These are phyloP conservation scores for Wickerhamiella galacta DNA, from an alignment of 805 yeast genomes.

Conservation along the genomic window DNA sequence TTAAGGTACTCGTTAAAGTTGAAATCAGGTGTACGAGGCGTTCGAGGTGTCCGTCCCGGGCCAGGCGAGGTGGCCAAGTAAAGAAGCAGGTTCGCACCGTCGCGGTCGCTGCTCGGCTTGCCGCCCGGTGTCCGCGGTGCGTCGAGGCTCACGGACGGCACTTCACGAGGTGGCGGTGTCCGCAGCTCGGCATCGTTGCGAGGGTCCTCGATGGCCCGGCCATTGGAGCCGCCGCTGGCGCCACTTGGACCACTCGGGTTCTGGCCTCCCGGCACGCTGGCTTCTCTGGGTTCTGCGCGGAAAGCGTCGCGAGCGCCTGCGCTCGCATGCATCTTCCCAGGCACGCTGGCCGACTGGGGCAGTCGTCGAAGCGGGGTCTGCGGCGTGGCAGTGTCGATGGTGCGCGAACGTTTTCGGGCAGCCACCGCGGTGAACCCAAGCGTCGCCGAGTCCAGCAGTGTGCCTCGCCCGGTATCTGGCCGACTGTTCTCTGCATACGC, in stretches of 20 bases:
- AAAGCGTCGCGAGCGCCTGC: no score
- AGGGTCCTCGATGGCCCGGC: background rate
- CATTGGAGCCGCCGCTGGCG: no score
- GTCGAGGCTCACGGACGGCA: background rate
- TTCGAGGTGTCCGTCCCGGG: slow-evolving; percentile 30
- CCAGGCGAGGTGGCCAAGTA: slow-evolving; percentile 75
- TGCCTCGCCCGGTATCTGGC: background rate
- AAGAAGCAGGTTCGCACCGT: slow-evolving; percentile 71
- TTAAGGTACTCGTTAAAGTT: slow-evolving; percentile 74
- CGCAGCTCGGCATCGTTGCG: slow-evolving; percentile 2
- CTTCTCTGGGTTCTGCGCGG: no score
- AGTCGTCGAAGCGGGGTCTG: slow-evolving; percentile 2
- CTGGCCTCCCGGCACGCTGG: no score
- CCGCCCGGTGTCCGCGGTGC: slow-evolving; percentile 3
- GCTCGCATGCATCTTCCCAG: background rate
- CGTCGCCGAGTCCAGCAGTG: background rate
- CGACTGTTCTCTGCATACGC: no score
- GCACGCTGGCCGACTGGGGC: slow-evolving; percentile 4
- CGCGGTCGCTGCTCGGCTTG: slow-evolving; percentile 18
- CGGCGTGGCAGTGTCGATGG: slow-evolving; percentile 2
- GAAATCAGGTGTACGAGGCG: slow-evolving; percentile 30
- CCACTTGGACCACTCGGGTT: no score
- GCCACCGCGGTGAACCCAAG: no score
- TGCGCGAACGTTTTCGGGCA: slow-evolving; percentile 6
- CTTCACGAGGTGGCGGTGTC: slow-evolving; percentile 5